phyloP scores from a whole-genome alignment of 345 rosid species.

The Geranium brycei region DNA sequence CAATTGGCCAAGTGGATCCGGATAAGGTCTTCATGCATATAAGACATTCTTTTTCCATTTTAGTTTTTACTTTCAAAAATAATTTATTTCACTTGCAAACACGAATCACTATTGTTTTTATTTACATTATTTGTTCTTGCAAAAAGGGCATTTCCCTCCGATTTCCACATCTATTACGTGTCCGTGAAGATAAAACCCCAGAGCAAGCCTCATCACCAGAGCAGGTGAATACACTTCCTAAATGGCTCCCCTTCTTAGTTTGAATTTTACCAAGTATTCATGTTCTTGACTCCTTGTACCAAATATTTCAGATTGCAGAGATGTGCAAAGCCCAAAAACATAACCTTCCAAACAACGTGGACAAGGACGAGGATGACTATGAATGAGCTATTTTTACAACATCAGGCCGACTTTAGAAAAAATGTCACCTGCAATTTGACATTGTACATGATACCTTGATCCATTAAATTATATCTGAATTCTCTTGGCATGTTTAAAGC shows the following conservation, averaged over 20 bases:
- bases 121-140: no score
- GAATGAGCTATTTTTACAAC: conserved; percentile 23
- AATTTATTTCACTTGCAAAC: neutral
- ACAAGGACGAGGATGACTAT: conserved; percentile 49
- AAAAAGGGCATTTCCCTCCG: conserved; percentile 72
- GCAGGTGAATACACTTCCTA: conserved; percentile 36
- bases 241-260: neutral
- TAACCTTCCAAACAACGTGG: conserved; percentile 36
- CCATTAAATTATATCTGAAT: no score
- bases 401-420: neutral
- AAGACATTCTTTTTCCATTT: neutral
- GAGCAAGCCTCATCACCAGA: conserved; percentile 75
- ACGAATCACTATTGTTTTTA: neutral
- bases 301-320: conserved; percentile 56
- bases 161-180: conserved; percentile 74
- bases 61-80: neutral
- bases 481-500: no score
- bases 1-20: conserved; percentile 66
- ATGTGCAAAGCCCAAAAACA: conserved; percentile 67
- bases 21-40: conserved; percentile 43
- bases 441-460: neutral
- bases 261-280: neutral
- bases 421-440: neutral
- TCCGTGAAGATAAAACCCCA: conserved; percentile 73
- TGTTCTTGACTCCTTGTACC: neutral